These are phyloP conservation scores for Macrolepiota albuminosa DNA, from an alignment of 768 basidiomycete genomes.

Conservation along the genomic window DNA sequence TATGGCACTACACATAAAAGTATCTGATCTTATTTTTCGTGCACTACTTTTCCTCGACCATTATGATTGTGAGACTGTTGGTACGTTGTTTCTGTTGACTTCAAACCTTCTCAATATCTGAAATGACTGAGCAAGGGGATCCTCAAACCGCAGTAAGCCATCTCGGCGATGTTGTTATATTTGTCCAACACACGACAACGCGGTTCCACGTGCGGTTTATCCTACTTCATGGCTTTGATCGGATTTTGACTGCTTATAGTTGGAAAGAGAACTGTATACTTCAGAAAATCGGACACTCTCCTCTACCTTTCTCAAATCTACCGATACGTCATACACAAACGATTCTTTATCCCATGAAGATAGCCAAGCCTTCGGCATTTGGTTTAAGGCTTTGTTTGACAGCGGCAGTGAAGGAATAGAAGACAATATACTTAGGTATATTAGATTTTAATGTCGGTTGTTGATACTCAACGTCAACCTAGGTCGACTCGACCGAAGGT, in stretches of 20 bases:
- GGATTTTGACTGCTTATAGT: conserved; percentile 29
- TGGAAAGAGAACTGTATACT: conserved; percentile 43
- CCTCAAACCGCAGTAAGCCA: conserved; percentile 79
- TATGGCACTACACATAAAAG: conserved; percentile 58
- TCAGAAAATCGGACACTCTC: conserved; percentile 42
- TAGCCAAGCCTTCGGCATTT: conserved; percentile 41
- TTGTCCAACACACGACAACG: conserved; percentile 60
- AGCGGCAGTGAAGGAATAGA: conserved; percentile 77
- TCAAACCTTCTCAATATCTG: neutral
- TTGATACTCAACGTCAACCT: neutral
- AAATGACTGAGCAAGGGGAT: conserved; percentile 46
- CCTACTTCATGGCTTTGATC: neutral
- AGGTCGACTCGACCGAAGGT: conserved; percentile 71
- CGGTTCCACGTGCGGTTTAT: conserved; percentile 52
- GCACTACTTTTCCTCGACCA: conserved; percentile 60
- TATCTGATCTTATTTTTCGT: conserved; percentile 62
- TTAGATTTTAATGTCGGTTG: neutral
- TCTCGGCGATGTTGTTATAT: conserved; percentile 75
- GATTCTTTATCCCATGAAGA: conserved; percentile 42
- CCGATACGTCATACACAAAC: conserved; percentile 35
- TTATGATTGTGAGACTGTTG: conserved; percentile 79
- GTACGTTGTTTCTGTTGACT: conserved; percentile 35
- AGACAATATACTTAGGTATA: conserved; percentile 65
- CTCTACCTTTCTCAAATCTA: conserved; percentile 45
- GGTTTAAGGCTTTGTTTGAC: conserved; percentile 80